Percentiles rank a stretch among this genome's conserved stretches.
These are phyloP conservation scores for Phlyctochytrium arcticum DNA, from an alignment of 192 early-diverging fungal genomes.

Conservation along the genomic window DNA sequence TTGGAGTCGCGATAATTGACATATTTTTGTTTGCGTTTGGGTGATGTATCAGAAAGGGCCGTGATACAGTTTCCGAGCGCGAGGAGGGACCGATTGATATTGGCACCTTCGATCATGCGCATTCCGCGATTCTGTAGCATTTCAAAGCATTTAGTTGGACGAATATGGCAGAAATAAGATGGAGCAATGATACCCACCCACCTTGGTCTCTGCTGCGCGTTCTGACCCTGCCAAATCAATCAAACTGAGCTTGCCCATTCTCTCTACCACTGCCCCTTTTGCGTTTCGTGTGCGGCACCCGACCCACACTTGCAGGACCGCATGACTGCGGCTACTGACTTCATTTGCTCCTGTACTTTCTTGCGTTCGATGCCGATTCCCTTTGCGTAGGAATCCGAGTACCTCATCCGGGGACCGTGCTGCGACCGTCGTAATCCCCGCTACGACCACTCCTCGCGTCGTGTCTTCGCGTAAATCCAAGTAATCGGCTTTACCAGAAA, in stretches of 20 bases:
- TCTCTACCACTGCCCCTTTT: conserved; percentile 17
- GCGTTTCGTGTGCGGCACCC: conserved; percentile 35
- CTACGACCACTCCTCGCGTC: conserved; percentile 71
- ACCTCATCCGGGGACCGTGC: conserved; percentile 74
- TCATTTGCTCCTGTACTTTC: conserved; percentile 91
- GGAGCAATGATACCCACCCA: conserved; percentile 78
- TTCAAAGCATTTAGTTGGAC: conserved; percentile 75
- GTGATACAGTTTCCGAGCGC: conserved; percentile 93
- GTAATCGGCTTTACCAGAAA: conserved; percentile 32
- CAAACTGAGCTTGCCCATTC: conserved; percentile 72
- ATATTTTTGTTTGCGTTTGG: conserved; percentile 43
- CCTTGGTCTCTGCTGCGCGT: conserved; percentile 73
- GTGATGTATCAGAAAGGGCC: conserved; percentile 50
- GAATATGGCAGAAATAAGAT: conserved; percentile 94
- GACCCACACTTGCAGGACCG: conserved; percentile 83
- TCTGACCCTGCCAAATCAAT: conserved; percentile 96
- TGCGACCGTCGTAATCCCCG: conserved; percentile 55
- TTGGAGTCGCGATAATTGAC: conserved; percentile 96
- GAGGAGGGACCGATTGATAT: conserved; percentile 80
- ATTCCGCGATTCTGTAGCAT: conserved; percentile 81
- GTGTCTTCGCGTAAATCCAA: conserved; percentile 26
- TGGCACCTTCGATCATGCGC: conserved; percentile 53
- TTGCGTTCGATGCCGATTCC: conserved; percentile 78
- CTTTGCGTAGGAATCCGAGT: conserved; percentile 64
- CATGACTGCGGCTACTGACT: conserved; percentile 85